phyloP scores from a whole-genome alignment of 768 basidiomycete species.

The Krasilnikovozyma curviuscula region DNA sequence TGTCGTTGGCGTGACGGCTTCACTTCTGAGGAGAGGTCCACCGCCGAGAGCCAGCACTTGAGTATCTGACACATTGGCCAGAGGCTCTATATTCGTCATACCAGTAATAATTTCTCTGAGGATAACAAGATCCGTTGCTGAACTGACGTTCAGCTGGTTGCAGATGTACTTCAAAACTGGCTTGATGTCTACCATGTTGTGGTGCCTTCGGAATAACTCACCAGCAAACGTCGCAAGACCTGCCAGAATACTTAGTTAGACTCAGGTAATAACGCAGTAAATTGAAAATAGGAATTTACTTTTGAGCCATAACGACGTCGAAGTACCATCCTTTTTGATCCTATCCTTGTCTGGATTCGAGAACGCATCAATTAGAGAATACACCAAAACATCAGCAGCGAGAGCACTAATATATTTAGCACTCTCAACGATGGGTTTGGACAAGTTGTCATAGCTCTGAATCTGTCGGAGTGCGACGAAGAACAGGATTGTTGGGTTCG shows the following conservation, averaged over 20 bases:
- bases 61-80: constrained; percentile 68
- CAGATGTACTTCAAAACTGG: constrained; percentile 76
- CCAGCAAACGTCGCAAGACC: constrained; percentile 86
- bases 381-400: constrained; percentile 84
- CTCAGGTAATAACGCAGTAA: background rate
- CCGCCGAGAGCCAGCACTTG: constrained; percentile 83
- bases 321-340: constrained; percentile 80
- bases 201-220: constrained; percentile 67
- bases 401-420: constrained; percentile 74
- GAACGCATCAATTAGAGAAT: constrained; percentile 65
- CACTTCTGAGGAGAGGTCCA: constrained; percentile 65
- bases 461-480: constrained; percentile 75
- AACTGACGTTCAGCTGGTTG: constrained; percentile 65
- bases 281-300: constrained; percentile 36
- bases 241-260: constrained; percentile 21
- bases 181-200: constrained; percentile 46
- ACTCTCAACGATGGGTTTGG: constrained; percentile 70
- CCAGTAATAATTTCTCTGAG: constrained; percentile 83
- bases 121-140: constrained; percentile 73
- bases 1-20: constrained; percentile 36
- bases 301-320: constrained; percentile 75
- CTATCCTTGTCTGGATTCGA: constrained; percentile 62
- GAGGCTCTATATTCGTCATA: constrained; percentile 83
- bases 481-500: constrained; percentile 85
- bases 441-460: constrained; percentile 88